phyloP scores from a whole-genome alignment of 192 early-diverging fungal species.

The Radiomyces spectabilis region DNA sequence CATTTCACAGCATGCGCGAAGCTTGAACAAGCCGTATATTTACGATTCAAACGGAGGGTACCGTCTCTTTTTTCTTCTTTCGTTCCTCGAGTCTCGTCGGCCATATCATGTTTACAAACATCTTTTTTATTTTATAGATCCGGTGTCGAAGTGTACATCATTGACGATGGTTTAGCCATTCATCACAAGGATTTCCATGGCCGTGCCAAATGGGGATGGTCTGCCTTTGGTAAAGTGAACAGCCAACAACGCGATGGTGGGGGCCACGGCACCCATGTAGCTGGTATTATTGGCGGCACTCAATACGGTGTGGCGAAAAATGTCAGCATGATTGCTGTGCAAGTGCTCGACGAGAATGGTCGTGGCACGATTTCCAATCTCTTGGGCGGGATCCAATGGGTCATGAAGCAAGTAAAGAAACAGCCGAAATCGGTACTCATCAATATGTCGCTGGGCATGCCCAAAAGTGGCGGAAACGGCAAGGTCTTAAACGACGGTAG shows the following conservation, averaged over 20 bases:
- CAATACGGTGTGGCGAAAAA: slow-evolving; percentile 72
- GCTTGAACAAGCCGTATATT: slow-evolving; percentile 4
- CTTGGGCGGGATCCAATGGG: slow-evolving; percentile 38
- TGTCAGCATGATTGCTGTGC: slow-evolving; percentile 55
- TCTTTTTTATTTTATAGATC: not conserved
- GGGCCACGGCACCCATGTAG: slow-evolving; percentile 58
- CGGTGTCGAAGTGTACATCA: slow-evolving; percentile 49
- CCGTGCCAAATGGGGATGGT: slow-evolving; percentile 54
- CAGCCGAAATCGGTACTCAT: slow-evolving; percentile 37
- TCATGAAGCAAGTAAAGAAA: slow-evolving; percentile 17
- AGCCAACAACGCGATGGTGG: too few species aligned
- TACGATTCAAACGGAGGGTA: slow-evolving; percentile 17
- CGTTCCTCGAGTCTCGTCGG: too few species aligned
- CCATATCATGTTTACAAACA: not conserved
- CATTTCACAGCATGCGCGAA: slow-evolving; percentile 61
- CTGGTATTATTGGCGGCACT: slow-evolving; percentile 58
- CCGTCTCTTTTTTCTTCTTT: not conserved
- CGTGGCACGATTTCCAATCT: slow-evolving; percentile 41
- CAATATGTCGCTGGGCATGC: slow-evolving; percentile 71
- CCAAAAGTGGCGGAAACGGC: slow-evolving; percentile 26
- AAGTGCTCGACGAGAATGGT: slow-evolving; percentile 55
- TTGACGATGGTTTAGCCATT: slow-evolving; percentile 54
- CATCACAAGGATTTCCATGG: slow-evolving; percentile 66
- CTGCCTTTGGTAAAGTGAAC: not conserved
- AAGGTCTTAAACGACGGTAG: slow-evolving; percentile 53